Conservation (phyloP, 2,329 filamentous ascomycete species). For the Juglanconis sp. region DNA sequence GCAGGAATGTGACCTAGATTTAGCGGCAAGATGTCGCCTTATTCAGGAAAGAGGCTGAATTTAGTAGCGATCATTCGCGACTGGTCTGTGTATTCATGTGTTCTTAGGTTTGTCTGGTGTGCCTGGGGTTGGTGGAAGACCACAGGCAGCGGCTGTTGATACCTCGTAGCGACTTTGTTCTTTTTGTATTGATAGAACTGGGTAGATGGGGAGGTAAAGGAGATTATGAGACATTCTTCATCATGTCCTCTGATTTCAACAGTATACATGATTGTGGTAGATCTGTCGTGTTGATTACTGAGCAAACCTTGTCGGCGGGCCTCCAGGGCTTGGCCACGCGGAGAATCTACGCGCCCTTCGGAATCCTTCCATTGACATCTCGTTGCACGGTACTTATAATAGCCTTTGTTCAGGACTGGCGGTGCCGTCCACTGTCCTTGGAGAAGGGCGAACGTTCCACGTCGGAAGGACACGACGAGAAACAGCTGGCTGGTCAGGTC, state of each 20-base stretch:
- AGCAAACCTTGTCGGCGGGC: no score
- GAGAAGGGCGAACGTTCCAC: no score
- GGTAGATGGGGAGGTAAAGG: neutral
- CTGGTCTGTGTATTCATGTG: slow-evolving; percentile 10
- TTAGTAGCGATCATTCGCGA: neutral
- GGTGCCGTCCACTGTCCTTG: no score
- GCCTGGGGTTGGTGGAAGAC: neutral
- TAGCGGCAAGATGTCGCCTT: neutral
- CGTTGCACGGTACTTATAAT: no score
- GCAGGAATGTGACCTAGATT: neutral
- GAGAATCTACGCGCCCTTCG: no score
- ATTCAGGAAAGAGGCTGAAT: neutral
- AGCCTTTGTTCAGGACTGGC: no score
- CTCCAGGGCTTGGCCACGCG: no score
- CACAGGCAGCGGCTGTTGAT: neutral
- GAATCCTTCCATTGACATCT: no score
- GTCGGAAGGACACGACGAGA: no score
- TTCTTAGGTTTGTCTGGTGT: neutral
- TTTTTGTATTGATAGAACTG: neutral
- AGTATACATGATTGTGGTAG: no score
- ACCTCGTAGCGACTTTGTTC: slow-evolving; percentile 1
- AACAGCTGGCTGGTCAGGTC: no score
- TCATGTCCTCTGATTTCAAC: neutral
- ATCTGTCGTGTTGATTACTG: no score
- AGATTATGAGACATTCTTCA: neutral